Evolutionary conservation across 306 rosid species (phyloP), one percentile per base, ranked within the genome.

Genomic region (Styphnolobium japonicum): DNA sequence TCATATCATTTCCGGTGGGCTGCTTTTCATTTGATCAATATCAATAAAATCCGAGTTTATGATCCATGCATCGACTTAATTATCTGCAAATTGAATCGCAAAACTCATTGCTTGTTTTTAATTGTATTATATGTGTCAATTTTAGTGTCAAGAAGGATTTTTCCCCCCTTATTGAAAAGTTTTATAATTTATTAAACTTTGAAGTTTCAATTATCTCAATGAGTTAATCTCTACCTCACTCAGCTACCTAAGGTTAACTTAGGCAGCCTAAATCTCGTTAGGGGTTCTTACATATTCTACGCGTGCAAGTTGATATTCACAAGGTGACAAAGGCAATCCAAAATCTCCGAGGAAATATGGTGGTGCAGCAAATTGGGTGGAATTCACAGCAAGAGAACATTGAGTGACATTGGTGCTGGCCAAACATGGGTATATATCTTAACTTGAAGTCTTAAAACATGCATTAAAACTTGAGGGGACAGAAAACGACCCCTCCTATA

Each of bases 401-500:
- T 23, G 78, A 67, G 34, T 77, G 75, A 77, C 67, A 76, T 40
- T 71, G 52, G 19, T 62, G 87, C 69, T 67, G 85, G 10, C 81
- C 71, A 77, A 76, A 29, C 72, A 73, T 53, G 65, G 57, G 27
- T 42, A 29, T 14, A 51, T 22, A 19, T 23, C 14, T 29, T 33
- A 67, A 56, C 63, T 76, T 80, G 22, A 75, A 48, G n/a, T n/a
- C n/a, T n/a, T n/a, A n/a, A n/a, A n/a, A n/a, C n/a, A n/a, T n/a
- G n/a, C 49, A 81, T 33, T 34, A 77, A 43, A 63, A 4, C 68
- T 3, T 33, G 29, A 81, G 70, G 83, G 83, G 87, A 82, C 89
- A 85, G 83, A 82, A 80, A 83, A 69, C 48, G 86, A 82, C 82
- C 76, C 2, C 78, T n/a, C 19, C 34, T 39, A 55, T 87, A 40